Base-by-base conservation (phyloP, 2,329 filamentous ascomycete genomes). In the Microdochium nivale region DNA sequence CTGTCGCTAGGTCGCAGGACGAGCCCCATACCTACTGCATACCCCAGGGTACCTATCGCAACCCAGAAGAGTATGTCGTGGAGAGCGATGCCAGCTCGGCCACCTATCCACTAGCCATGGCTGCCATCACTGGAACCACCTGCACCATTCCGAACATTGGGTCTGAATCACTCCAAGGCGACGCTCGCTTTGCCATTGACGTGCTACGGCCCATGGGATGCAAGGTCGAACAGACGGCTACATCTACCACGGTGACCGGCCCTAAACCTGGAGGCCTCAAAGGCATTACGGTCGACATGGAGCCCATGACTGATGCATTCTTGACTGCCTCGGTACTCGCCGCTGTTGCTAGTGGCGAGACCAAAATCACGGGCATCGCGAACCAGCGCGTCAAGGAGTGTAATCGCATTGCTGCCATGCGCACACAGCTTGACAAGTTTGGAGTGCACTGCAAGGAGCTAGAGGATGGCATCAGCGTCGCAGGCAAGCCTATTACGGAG, bases 311-410 rank as follows among this genome's bases (percentile, higher is more conserved):
- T 0, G 94, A 99, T 69, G 94, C 94, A 48, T 99, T 99, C 76
- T 77, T 99, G 50, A 96, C 91, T 3, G 94, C 94, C 19, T 95
- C 90, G 1, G 90, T 96, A 3, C 78, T 99, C 47, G 94, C 90
- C 25, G 94, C 94, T 33, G 89, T 96, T 44, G 90, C 92, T 10
- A 83, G 80, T 14, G 89, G 88, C 2, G 84, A 83, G 49, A 99
- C 94, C 0, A 83, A 82, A 52, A 97, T 99, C 58, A 87, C 85
- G 16, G 94, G 94, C 49, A 99, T 99, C 60, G 94, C 94, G 27
- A 99, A 99, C 63, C 94, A 99, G 67, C 84, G 94, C 60, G 92
- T 97, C 53, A 99, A 99, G 68, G 94, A 99, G 65, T 99, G 94
- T 73, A 96, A 99, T 67, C 86, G 94, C 33, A 99, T 99, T 59